Evolutionary conservation across 768 basidiomycete species (phyloP).

Genomic region (Collybia sordida): DNA sequence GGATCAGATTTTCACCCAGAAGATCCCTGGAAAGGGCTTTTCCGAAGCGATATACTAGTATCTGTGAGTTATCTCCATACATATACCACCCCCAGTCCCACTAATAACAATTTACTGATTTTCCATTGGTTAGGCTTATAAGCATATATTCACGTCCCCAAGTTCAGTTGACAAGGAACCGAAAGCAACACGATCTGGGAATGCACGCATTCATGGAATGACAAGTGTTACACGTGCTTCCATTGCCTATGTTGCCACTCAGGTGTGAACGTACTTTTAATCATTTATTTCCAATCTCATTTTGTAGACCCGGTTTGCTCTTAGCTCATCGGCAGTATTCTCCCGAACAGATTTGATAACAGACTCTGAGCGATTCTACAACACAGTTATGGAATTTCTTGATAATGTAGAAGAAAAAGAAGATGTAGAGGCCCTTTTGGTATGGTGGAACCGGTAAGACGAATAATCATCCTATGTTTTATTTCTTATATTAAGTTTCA

Average conservation of each 20-base stretch:
- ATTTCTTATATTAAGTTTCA: too few relatives aligned
- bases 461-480: too few relatives aligned
- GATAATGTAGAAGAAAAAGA: neutral
- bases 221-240: neutral
- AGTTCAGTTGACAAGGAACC: constrained; percentile 2
- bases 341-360: neutral
- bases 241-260: neutral
- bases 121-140: constrained; percentile 3
- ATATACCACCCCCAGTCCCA: too few relatives aligned
- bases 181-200: neutral
- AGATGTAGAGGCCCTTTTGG: neutral
- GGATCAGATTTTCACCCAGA: constrained; percentile 16
- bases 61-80: constrained; percentile 17
- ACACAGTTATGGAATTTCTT: neutral
- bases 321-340: neutral
- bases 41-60: constrained; percentile 18
- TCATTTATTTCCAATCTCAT: too few relatives aligned
- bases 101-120: too few relatives aligned
- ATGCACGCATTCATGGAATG: constrained; percentile 3
- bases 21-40: constrained; percentile 25
- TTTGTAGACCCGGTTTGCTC: constrained; percentile 4
- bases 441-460: constrained; percentile 4
- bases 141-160: constrained; percentile 1
- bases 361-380: constrained; percentile 4
- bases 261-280: too few relatives aligned